Evolutionary conservation across 495 filamentous ascomycete genomes (phyloP), one percentile per base, ranked within the genome.

Genomic region (Rhizodiscina lignyota): DNA sequence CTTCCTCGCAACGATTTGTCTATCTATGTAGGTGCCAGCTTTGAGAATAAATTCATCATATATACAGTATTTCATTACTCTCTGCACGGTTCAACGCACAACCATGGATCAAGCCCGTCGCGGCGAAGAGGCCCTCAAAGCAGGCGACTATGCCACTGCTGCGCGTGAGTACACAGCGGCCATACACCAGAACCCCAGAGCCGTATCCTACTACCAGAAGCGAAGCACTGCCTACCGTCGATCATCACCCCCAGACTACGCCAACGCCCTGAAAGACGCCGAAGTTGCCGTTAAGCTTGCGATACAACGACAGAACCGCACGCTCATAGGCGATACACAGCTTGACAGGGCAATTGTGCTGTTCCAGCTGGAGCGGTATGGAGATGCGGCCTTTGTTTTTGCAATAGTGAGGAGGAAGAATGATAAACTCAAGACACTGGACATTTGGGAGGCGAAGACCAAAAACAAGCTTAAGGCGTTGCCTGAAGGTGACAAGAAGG

Each of bases 141-240:
- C 54, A 1, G 64, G 66, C 30, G 63, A 91, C 34, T 89, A 70
- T 42, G 50, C 59, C 6, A 58, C 61, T 19, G 87, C 84, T 6
- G 70, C 93, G 46, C 53, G 56, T 5, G 62, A 77, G 43, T 83
- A 82, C 43, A 81, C 85, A n/a, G 59, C 65, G 31, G 89, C 86
- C n/a, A 59, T 97, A 4, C 45, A 62, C 19, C 52, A 58, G 22
- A 64, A 66, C 4, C 74, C 80, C 8, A 70, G 66, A 21, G 78
- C 84, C 5, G 79, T 83, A 4, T 53, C 70, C 39, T 96, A 91
- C 68, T 79, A 89, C 42, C 72, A 93, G 41, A 77, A 89, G 51
- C 83, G 91, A 18, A 80, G 83, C 2, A 86, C 75, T 8, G 84
- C 85, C 19, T 77, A 83, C 48, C 69, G 82, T 5, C 78, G 86